A percentile compares a stretch with the other conserved stretches of the same genome.
phyloP scores from a whole-genome alignment of 169 alveolate species.

The Amoebophrya sp. region DNA sequence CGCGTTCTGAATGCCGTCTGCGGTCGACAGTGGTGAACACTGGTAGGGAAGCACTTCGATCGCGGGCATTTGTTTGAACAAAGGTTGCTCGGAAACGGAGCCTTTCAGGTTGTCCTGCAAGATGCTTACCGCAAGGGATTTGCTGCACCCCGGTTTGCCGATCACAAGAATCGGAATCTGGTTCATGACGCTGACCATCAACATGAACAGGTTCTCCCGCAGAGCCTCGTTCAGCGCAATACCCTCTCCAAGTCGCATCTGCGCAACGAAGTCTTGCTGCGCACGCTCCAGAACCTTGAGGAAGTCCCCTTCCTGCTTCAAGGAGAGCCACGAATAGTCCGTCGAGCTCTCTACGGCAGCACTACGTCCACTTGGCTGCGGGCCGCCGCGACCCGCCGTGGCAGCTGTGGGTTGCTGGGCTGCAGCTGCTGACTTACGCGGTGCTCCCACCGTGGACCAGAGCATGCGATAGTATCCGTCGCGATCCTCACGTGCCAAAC shows the following conservation, averaged over 20 bases:
- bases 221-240: constrained; percentile 45
- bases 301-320: background rate
- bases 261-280: background rate
- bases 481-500: background rate
- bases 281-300: background rate
- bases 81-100: constrained; percentile 42
- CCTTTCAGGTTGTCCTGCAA: constrained; percentile 46
- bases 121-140: constrained; percentile 40
- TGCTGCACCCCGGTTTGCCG: constrained; percentile 45
- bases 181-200: constrained; percentile 49
- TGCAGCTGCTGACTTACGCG: background rate
- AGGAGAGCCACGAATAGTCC: background rate
- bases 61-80: constrained; percentile 48
- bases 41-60: constrained; percentile 46
- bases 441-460: background rate
- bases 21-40: constrained; percentile 49
- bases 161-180: constrained; percentile 45
- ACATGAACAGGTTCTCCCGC: constrained; percentile 47
- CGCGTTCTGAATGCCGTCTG: constrained; percentile 44
- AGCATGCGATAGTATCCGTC: no score
- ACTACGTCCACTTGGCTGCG: no score
- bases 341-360: no score
- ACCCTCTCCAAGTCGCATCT: constrained; percentile 34
- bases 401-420: background rate
- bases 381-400: background rate